phyloP scores from a whole-genome alignment of 2,329 filamentous ascomycete species.

The Ophiostoma ulmi region DNA sequence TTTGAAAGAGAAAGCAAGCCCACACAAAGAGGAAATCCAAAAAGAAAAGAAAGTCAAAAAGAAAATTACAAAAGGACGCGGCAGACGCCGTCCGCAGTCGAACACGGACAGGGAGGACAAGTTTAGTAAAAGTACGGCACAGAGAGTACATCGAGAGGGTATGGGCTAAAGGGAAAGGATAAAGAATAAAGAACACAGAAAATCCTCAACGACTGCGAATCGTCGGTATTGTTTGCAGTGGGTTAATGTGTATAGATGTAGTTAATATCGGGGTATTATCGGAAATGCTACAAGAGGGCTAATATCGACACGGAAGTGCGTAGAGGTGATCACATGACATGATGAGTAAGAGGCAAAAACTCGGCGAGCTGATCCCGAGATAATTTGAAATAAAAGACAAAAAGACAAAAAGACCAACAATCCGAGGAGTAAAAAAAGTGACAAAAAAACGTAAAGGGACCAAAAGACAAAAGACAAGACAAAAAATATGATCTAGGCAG shows the following conservation, averaged over 20 bases:
- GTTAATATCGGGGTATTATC: neutral
- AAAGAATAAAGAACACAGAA: neutral
- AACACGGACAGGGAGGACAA: neutral
- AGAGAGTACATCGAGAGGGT: too few relatives aligned
- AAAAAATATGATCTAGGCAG: conserved; percentile 30
- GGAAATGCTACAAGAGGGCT: neutral
- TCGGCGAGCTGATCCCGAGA: neutral
- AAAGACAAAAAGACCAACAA: neutral
- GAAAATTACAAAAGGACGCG: neutral
- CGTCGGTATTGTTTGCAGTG: neutral
- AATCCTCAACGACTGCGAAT: neutral
- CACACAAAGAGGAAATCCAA: neutral
- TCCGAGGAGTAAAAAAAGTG: neutral
- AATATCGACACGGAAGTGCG: neutral
- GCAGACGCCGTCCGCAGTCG: neutral
- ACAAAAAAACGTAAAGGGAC: neutral
- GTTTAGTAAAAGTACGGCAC: neutral
- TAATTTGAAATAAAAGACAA: too few relatives aligned
- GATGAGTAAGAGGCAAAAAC: neutral
- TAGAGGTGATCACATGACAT: neutral
- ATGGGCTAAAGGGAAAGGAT: neutral
- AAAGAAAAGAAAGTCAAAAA: neutral
- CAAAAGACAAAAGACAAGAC: neutral
- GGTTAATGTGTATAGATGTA: neutral
- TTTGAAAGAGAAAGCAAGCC: neutral